Base-by-base conservation (phyloP, 352 stramenopile genomes). In the Globisporangium perplexum region DNA sequence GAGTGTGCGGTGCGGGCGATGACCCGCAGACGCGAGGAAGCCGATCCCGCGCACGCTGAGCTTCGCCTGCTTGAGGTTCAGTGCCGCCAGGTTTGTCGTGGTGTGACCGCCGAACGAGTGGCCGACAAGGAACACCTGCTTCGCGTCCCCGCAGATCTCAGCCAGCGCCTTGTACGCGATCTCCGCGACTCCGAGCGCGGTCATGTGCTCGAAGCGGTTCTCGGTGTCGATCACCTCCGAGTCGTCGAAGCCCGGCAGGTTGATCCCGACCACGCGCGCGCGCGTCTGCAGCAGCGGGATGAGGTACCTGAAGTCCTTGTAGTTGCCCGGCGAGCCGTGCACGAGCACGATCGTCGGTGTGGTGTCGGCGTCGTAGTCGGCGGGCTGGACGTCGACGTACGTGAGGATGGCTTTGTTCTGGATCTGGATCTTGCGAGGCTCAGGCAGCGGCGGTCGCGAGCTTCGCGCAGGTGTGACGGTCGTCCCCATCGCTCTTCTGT, bases 31-130 rank as follows among this genome's bases (percentile, higher is more conserved):
- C 5, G 65, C 53, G 8, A 79, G 36, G 8, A 79, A 41, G 38
- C 49, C 66, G 26, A 79, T 12, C 7, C 66, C 69, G 20, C 55
- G 53, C 26, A 74, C 42, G 26, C 55, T 57, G 12, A 71, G 35
- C 31, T 70, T 48, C 4, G 62, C 43, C 28, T 48, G n/a, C n/a
- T n/a, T n/a, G n/a, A n/a, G n/a, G n/a, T n/a, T 61, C 28, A 51
- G 4, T 0, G 68, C 67, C 2, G 80, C 72, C 31, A 91, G 53
- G 26, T 77, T 66, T 4, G 85, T 62, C 0, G 63, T 69, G 7
- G 53, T 59, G 51, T 90, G 77, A 23, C 72, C 71, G 10, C 80
- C 74, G 42, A 88, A 87, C 33, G 80, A 90, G 44, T 88, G 77
- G 2, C 80, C 77, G 2, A 88, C 49, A 15, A 88, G 55, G 43